phyloP scores from a whole-genome alignment of 768 basidiomycete genomes.

The Rickenella mellea region DNA sequence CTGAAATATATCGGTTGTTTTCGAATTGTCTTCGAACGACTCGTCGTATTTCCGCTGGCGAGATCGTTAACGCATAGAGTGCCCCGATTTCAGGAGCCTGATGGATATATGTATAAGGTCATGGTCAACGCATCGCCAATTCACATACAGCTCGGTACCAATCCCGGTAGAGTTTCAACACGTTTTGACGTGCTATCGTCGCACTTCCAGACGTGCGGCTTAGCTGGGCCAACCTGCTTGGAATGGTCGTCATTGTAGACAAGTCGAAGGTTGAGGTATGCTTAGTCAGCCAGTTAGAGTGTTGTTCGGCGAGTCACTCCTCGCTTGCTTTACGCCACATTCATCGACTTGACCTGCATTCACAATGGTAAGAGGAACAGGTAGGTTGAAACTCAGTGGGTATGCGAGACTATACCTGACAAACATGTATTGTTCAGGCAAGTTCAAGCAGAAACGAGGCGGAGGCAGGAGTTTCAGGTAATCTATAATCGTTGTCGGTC shows the following conservation, averaged over 20 bases:
- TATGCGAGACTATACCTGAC: not conserved
- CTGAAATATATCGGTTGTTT: conserved; percentile 71
- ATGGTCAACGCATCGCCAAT: not conserved
- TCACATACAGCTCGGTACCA: conserved; percentile 86
- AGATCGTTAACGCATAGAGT: conserved; percentile 74
- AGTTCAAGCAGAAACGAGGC: conserved; percentile 81
- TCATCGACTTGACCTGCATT: not conserved
- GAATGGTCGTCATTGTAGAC: conserved; percentile 68
- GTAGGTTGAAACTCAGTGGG: too few species aligned
- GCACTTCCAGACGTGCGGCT: conserved; percentile 47
- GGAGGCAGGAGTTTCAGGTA: conserved; percentile 83
- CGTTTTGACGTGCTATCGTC: conserved; percentile 57
- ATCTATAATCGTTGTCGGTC: not conserved
- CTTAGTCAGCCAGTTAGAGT: too few species aligned
- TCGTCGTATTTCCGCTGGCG: conserved; percentile 69
- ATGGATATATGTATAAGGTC: conserved; percentile 3
- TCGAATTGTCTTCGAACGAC: conserved; percentile 84
- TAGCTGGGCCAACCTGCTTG: conserved; percentile 72
- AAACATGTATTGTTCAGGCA: conserved; percentile 33
- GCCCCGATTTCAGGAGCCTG: conserved; percentile 88
- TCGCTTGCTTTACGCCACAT: conserved; percentile 1
- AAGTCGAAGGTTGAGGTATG: not conserved
- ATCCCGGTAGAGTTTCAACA: conserved; percentile 75
- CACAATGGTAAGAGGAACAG: conserved; percentile 23
- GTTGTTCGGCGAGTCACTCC: not conserved